phyloP scores from a whole-genome alignment of 768 basidiomycete genomes.

The Agaricus sinodeliciosus region DNA sequence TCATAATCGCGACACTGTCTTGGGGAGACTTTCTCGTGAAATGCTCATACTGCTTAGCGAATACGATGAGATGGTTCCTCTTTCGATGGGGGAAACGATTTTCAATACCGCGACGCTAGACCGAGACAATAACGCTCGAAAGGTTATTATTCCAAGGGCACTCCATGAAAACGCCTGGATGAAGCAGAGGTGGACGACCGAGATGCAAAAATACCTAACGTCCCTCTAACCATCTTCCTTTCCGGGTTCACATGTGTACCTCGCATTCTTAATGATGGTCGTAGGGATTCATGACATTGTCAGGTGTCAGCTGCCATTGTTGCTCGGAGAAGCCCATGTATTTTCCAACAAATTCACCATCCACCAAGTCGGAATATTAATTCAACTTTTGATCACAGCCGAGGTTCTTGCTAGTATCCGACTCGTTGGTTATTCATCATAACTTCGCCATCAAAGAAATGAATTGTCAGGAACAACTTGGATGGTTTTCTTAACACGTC shows the following conservation, averaged over 20 bases:
- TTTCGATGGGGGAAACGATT: conserved; percentile 26
- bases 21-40: conserved; percentile 14
- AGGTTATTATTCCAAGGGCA: conserved; percentile 21
- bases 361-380: too few species aligned
- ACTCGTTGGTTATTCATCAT: too few species aligned
- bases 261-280: not conserved
- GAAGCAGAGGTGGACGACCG: conserved; percentile 13
- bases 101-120: conserved; percentile 1
- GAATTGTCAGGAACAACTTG: too few species aligned
- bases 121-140: not conserved
- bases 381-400: too few species aligned
- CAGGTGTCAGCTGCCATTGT: not conserved
- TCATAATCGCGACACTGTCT: conserved; percentile 1
- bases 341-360: too few species aligned
- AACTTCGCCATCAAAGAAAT: too few species aligned
- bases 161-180: conserved; percentile 19
- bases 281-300: not conserved
- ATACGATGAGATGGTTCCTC: conserved; percentile 41
- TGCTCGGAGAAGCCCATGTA: too few species aligned
- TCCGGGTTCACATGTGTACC: not conserved
- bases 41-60: conserved; percentile 34
- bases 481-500: too few species aligned
- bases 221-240: conserved; percentile 1
- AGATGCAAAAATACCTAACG: conserved; percentile 12
- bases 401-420: too few species aligned